Base-by-base conservation (phyloP, 768 basidiomycete genomes). In the Rhizopogon vinicolor region DNA sequence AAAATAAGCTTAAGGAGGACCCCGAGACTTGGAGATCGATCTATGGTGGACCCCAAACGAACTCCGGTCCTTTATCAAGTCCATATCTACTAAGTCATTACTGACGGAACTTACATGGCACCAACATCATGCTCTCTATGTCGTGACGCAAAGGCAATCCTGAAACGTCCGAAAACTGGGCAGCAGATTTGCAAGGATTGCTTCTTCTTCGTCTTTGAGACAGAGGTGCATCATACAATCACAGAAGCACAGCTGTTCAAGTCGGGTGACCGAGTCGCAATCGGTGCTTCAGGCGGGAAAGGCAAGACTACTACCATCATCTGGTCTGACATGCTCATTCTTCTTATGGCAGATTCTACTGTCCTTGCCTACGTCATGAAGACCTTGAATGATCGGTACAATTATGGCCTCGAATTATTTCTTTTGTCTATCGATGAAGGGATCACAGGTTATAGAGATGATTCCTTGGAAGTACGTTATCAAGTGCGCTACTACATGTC, bases 331-430 rank as follows among this genome's bases (percentile, higher is more conserved):
- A 40, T 54, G 35, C 44, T 52, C 51, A 18, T 54, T 46, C 41
- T 50, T 33, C 18, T 14, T 51, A 22, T 9, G 33, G 41, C 63
- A 98, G 97, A 99, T 70, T 98, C 96, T 7, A 99, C 97, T 10
- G 97, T 99, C 14, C 79, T 99, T 41, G 97, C 97, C 12, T 86
- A 98, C 79, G 89, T 98, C 55, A 93, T 98, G 91, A 96, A 94
- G 66, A 82, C 87, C 4, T 75, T 99, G 52, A 98, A 98, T 69
- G 89, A 95, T 62, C 85, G 96, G 46, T 97, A 98, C 71, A 72
- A 88, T 55, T 99, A 99, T 62, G 92, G 91, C 37, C 78, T 99
- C 56, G 86, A 95, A 48, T 76, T 99, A 22, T 94, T 91, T 68
- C 74, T 99, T 19, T 81, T 99, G 46, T 98, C 95, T 0, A 98